Evolutionary conservation across 176 grass and related monocot species (phyloP).

Genomic region (Zoysia japonica): DNA sequence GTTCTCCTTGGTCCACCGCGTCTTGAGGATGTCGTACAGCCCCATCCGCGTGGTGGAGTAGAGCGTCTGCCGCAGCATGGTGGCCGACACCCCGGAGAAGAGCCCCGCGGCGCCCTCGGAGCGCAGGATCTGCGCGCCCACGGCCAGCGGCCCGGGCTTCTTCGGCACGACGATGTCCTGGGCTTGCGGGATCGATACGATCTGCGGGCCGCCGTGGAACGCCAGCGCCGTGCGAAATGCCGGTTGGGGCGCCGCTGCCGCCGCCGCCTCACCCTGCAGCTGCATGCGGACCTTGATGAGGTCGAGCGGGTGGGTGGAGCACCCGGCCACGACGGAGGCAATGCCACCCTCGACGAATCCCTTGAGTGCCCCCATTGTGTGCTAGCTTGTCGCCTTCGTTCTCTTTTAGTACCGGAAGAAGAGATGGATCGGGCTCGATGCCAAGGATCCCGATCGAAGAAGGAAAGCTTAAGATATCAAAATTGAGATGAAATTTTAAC

Average conservation of each 20-base stretch:
- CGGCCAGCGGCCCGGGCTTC: constrained; percentile 70
- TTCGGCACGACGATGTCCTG: constrained; percentile 16
- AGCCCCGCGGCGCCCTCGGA: constrained; percentile 68
- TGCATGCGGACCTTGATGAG: constrained; percentile 96
- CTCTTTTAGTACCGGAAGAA: not conserved
- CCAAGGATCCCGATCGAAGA: not conserved
- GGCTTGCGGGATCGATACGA: constrained; percentile 41
- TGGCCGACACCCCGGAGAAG: constrained; percentile 82
- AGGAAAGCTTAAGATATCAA: constrained; percentile 15
- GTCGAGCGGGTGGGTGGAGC: constrained; percentile 92
- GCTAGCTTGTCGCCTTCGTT: not conserved
- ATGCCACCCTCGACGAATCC: constrained; percentile 92
- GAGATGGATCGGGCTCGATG: not conserved
- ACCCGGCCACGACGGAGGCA: constrained; percentile 86
- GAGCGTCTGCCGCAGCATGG: constrained; percentile 84
- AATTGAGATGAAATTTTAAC: not conserved
- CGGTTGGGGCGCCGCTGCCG: not conserved
- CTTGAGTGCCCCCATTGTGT: constrained; percentile 67
- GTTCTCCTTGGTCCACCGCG: constrained; percentile 58
- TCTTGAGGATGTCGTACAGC: constrained; percentile 91
- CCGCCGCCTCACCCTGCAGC: constrained; percentile 63
- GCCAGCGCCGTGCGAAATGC: constrained; percentile 66
- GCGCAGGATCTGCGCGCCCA: constrained; percentile 82
- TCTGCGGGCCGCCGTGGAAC: constrained; percentile 42
- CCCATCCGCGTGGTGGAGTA: constrained; percentile 97